Conservation (phyloP, 176 grass and related monocot species). For the Oryza nivara region DNA sequence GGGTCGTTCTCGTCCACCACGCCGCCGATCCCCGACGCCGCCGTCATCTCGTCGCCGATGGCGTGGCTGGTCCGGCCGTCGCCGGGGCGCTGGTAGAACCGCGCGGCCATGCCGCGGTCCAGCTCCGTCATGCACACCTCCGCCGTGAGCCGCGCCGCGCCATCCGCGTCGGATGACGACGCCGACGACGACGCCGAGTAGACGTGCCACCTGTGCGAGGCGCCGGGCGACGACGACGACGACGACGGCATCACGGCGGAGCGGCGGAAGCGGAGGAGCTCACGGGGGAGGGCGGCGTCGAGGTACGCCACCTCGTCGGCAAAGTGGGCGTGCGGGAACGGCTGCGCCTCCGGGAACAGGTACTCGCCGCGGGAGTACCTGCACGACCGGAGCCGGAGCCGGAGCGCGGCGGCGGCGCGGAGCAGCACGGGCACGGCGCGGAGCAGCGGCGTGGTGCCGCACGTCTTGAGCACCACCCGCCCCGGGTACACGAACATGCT, state of each 20-base stretch:
- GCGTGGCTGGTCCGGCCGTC: slow-evolving; percentile 35
- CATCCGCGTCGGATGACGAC: neutral
- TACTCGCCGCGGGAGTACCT: slow-evolving; percentile 45
- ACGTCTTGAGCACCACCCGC: slow-evolving; percentile 49
- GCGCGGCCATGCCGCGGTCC: slow-evolving; percentile 7
- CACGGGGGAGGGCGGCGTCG: slow-evolving; percentile 22
- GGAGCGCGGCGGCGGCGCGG: slow-evolving; percentile 2
- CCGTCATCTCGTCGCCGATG: slow-evolving; percentile 43
- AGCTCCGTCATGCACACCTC: slow-evolving; percentile 61
- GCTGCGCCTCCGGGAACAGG: slow-evolving; percentile 53
- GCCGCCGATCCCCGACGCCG: slow-evolving; percentile 20
- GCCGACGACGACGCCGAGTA: slow-evolving; percentile 13
- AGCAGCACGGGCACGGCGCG: slow-evolving; percentile 38
- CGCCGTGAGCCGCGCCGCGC: neutral
- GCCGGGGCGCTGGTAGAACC: slow-evolving; percentile 32
- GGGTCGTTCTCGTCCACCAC: slow-evolving; percentile 10
- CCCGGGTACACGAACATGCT: slow-evolving; percentile 58
- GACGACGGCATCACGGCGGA: slow-evolving; percentile 10
- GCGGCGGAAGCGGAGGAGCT: slow-evolving; percentile 27
- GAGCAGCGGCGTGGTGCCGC: slow-evolving; percentile 48
- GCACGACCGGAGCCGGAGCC: slow-evolving; percentile 35
- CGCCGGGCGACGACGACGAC: neutral
- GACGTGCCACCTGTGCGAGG: slow-evolving; percentile 41
- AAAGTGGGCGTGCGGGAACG: slow-evolving; percentile 50
- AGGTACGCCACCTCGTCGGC: slow-evolving; percentile 46